phyloP scores from a whole-genome alignment of 2,329 filamentous ascomycete species.

The Huntiella decipiens region DNA sequence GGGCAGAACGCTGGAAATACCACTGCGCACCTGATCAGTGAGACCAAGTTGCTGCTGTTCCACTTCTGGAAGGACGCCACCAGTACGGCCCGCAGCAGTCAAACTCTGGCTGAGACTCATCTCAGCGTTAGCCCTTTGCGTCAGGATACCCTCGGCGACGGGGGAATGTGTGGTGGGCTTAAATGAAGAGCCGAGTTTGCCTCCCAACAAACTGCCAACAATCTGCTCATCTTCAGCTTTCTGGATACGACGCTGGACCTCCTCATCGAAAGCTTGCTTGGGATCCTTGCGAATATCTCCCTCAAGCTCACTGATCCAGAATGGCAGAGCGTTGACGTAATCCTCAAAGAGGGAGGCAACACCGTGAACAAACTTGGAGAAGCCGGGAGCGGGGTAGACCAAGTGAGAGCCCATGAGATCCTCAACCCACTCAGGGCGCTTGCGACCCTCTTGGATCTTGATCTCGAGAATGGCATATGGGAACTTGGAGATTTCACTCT shows the following conservation, averaged over 20 bases:
- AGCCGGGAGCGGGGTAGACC: constrained; percentile 71
- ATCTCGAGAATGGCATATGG: constrained; percentile 85
- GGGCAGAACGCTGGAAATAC: constrained; percentile 54
- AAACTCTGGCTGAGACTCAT: constrained; percentile 12
- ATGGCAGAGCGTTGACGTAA: constrained; percentile 86
- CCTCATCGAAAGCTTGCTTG: constrained; percentile 73
- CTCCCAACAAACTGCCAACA: constrained; percentile 70
- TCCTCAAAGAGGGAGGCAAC: constrained; percentile 85
- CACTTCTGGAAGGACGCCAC: constrained; percentile 14
- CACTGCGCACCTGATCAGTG: constrained; percentile 14
- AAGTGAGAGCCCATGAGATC: constrained; percentile 87
- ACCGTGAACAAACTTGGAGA: constrained; percentile 95
- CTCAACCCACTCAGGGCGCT: constrained; percentile 67
- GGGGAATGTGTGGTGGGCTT: constrained; percentile 47
- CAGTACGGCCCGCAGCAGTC: constrained; percentile 15
- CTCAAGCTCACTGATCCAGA: constrained; percentile 86
- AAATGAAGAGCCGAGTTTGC: constrained; percentile 30
- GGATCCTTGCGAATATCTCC: constrained; percentile 89
- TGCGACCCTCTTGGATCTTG: constrained; percentile 59
- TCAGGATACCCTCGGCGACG: constrained; percentile 41
- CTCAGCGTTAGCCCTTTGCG: constrained; percentile 16
- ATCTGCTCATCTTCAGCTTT: constrained; percentile 73
- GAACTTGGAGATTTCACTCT: constrained; percentile 80
- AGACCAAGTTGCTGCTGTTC: constrained; percentile 16
- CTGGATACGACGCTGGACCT: constrained; percentile 66